Conservation (phyloP, 2,329 filamentous ascomycete genomes). For the Colletotrichum sp. region DNA sequence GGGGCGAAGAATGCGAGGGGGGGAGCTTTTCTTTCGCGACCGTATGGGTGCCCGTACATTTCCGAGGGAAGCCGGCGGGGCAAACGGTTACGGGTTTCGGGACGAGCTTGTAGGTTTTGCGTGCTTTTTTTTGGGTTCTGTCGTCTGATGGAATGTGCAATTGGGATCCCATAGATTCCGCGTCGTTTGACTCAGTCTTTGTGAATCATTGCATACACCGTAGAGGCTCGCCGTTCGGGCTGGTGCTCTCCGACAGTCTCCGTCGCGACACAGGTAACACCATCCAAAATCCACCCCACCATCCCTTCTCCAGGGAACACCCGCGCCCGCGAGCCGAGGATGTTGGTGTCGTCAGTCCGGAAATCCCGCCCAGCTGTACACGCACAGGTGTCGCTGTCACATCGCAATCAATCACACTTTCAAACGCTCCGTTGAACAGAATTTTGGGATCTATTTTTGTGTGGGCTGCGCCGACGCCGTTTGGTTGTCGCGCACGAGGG, state of each 20-base stretch:
- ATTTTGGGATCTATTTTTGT: background rate
- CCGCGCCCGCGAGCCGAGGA: background rate
- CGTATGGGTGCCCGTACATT: background rate
- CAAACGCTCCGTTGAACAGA: background rate
- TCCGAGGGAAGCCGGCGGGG: background rate
- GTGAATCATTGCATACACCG: background rate
- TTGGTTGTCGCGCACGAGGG: background rate
- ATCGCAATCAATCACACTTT: background rate
- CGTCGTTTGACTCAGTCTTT: background rate
- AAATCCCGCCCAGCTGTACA: background rate
- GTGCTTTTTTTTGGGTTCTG: background rate
- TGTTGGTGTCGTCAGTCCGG: background rate
- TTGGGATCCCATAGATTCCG: background rate
- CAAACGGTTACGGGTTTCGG: background rate
- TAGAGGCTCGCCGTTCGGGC: background rate
- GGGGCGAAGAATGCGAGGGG: too few species aligned
- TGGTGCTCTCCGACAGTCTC: background rate
- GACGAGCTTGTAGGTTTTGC: background rate
- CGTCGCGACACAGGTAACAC: background rate
- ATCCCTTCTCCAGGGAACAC: background rate
- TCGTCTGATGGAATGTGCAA: background rate
- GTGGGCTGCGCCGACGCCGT: background rate
- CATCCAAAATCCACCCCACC: background rate
- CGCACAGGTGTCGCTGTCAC: background rate
- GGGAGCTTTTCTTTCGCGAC: background rate